phyloP scores from a whole-genome alignment of 352 stramenopile genomes.

The Pythium guiyangense region DNA sequence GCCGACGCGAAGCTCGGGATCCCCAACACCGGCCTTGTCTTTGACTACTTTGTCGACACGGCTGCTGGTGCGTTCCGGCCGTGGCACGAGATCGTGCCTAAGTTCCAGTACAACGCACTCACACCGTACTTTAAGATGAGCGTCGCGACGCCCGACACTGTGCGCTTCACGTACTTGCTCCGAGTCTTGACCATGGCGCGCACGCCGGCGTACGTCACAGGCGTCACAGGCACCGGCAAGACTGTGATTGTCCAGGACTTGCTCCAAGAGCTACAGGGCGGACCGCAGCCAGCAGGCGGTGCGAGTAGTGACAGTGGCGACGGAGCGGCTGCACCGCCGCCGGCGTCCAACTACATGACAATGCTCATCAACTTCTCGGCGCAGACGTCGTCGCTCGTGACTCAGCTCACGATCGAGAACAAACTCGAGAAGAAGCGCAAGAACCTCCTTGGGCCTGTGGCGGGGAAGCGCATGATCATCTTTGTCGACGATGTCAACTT shows the following conservation, averaged over 20 bases:
- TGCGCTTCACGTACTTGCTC: constrained; percentile 62
- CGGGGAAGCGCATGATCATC: constrained; percentile 86
- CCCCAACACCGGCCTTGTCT: constrained; percentile 61
- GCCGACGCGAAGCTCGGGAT: constrained; percentile 45
- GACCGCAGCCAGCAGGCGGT: constrained; percentile 11
- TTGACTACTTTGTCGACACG: constrained; percentile 85
- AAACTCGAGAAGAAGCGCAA: constrained; percentile 96
- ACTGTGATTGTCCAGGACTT: constrained; percentile 86
- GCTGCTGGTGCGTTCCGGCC: constrained; percentile 37
- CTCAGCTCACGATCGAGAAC: constrained; percentile 87
- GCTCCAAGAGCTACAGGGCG: constrained; percentile 43
- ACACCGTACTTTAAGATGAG: constrained; percentile 81
- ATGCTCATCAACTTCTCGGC: constrained; percentile 91
- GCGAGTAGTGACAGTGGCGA: constrained; percentile 10
- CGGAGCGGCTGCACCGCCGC: constrained; percentile 16
- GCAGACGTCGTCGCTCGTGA: constrained; percentile 88
- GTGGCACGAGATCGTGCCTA: constrained; percentile 63
- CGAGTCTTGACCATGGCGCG: constrained; percentile 55
- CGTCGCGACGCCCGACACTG: constrained; percentile 66
- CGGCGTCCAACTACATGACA: constrained; percentile 55
- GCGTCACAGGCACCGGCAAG: constrained; percentile 87
- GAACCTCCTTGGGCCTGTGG: constrained; percentile 88
- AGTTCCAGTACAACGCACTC: constrained; percentile 55
- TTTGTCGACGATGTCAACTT: constrained; percentile 97
- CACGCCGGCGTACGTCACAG: constrained; percentile 85